A percentile compares a stretch with the other conserved stretches of the same genome.
These are phyloP conservation scores for Phanerochaete carnosa DNA, from an alignment of 768 basidiomycete species.

Conservation along the genomic window DNA sequence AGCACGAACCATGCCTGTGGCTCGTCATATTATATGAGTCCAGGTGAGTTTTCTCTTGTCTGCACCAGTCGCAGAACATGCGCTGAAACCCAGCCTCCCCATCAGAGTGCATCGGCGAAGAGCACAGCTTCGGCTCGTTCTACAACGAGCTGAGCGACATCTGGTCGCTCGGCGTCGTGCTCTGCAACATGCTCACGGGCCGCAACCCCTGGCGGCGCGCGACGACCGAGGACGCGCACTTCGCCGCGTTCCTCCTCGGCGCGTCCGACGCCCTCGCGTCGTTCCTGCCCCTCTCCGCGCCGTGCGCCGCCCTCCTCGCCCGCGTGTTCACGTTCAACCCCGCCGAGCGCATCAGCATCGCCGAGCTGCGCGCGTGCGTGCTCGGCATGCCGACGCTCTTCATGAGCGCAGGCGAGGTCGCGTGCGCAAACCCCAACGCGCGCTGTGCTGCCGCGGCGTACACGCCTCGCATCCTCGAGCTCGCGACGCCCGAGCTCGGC, in stretches of 20 bases:
- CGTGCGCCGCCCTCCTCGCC: slow-evolving; percentile 42
- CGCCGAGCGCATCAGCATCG: slow-evolving; percentile 54
- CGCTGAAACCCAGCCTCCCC: background rate
- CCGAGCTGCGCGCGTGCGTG: slow-evolving; percentile 56
- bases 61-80: background rate
- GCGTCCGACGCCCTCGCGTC: slow-evolving; percentile 37
- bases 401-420: slow-evolving; percentile 42
- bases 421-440: slow-evolving; percentile 24
- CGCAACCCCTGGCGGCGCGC: slow-evolving; percentile 53
- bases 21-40: slow-evolving; percentile 22
- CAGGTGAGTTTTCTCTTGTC: slow-evolving; percentile 16
- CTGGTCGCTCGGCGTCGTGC: slow-evolving; percentile 43
- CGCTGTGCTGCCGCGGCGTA: slow-evolving; percentile 23
- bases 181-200: slow-evolving; percentile 50
- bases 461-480: background rate
- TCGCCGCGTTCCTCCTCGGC: slow-evolving; percentile 40
- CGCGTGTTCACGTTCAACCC: slow-evolving; percentile 68
- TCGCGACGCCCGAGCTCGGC: background rate
- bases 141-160: slow-evolving; percentile 32
- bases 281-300: slow-evolving; percentile 48
- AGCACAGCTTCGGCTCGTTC: slow-evolving; percentile 20
- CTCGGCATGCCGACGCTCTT: slow-evolving; percentile 57
- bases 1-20: slow-evolving; percentile 21
- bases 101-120: slow-evolving; percentile 21
- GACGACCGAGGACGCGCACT: slow-evolving; percentile 44